Base-by-base conservation (phyloP, 1,139 yeast genomes). In the Nakaseomyces sp. region DNA sequence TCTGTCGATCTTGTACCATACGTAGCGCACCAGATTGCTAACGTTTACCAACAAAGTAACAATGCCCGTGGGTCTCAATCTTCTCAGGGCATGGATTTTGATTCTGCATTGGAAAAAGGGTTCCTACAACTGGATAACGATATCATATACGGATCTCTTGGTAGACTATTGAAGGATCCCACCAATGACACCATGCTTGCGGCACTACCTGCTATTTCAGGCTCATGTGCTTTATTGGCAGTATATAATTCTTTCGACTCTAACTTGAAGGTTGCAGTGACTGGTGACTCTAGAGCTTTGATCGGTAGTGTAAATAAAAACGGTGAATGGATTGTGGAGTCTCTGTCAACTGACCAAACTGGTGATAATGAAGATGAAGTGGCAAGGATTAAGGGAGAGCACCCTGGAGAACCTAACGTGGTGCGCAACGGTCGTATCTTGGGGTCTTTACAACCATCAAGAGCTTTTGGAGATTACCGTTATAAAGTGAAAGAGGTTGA, bases 381-480 rank as follows among this genome's bases (percentile, higher is more conserved):
- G 16, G 83, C 80, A 19, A 76, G 96, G 51, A 77, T 91, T 45
- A 75, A 81, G 38, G 70, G 78, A 40, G 97, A 89, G 64, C 98
- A 91, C 64, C 98, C 98, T 1, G 81, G 81, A 48, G 97, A 91
- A 64, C 81, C 87, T 24, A 77, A 78, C 46, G 91, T 82, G 30
- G 79, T 89, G 20, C 76, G 87, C 55, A 79, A 86, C 50, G 98
- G 98, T 4, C 75, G 98, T 53, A 85, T 93, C 4, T 72, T 91
- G 54, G 99, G 99, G 0, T 78, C 89, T n/a, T 73, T 91, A 50
- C 98, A 93, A 64, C 98, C 99, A 4, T 79, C 95, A 0, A 73
- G 98, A 56, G 95, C 97, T 1, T 93, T 91, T 70, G 98, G 99
- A 40, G 99, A 91, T 65, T 95, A 96, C 50, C 75, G 96, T 50